Evolutionary conservation across 1,139 yeast genomes (phyloP).

Genomic region (Zygosaccharomyces sapae): DNA sequence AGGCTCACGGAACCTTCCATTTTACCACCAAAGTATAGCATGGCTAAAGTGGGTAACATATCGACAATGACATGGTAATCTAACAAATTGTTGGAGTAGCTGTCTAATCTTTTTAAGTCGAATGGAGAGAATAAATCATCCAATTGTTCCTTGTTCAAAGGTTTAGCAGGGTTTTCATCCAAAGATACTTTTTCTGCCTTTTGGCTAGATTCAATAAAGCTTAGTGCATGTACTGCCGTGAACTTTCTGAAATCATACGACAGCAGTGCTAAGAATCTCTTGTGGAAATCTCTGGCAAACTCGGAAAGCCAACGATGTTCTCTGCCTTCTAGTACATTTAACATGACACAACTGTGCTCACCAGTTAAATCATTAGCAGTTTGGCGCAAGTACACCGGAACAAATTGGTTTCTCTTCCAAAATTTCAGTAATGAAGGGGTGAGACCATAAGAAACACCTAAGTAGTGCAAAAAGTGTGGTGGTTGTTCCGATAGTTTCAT

Average conservation of each 20-base stretch:
- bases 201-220: slow-evolving; percentile 72
- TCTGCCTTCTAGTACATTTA: slow-evolving; percentile 64
- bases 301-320: slow-evolving; percentile 73
- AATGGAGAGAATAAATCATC: slow-evolving; percentile 81
- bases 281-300: slow-evolving; percentile 84
- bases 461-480: slow-evolving; percentile 79
- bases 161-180: slow-evolving; percentile 20
- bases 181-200: slow-evolving; percentile 28
- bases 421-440: slow-evolving; percentile 83
- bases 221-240: slow-evolving; percentile 76
- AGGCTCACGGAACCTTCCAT: slow-evolving; percentile 55
- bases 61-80: slow-evolving; percentile 97
- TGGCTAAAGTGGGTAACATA: slow-evolving; percentile 72
- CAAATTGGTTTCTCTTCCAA: slow-evolving; percentile 81
- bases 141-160: slow-evolving; percentile 48
- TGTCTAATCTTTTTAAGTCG: slow-evolving; percentile 88
- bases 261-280: slow-evolving; percentile 73
- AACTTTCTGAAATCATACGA: slow-evolving; percentile 81
- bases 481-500: slow-evolving; percentile 80
- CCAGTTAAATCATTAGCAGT: slow-evolving; percentile 96
- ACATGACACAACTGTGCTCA: slow-evolving; percentile 94
- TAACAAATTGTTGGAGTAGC: slow-evolving; percentile 84
- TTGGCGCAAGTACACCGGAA: slow-evolving; percentile 91
- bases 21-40: slow-evolving; percentile 62
- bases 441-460: slow-evolving; percentile 94